Conservation (phyloP, 140 eudicot species). For the Oenanthe javanica region DNA sequence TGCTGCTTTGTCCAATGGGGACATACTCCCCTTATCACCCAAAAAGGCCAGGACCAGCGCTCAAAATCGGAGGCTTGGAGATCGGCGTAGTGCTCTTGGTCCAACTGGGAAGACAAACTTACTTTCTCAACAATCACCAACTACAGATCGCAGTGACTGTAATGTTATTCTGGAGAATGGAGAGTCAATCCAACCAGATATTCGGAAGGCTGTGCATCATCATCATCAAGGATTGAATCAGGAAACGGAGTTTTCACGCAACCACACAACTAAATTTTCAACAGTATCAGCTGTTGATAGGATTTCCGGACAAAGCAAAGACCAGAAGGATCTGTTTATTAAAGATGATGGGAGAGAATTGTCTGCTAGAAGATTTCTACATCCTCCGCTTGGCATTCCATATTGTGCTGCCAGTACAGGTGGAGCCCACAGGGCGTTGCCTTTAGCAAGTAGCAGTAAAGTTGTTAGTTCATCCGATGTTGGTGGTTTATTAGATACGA, state of each 20-base stretch:
- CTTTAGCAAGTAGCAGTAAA: slow-evolving; percentile 35
- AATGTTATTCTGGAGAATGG: slow-evolving; percentile 48
- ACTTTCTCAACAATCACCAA: slow-evolving; percentile 27
- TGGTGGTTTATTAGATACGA: slow-evolving; percentile 59
- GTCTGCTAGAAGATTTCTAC: slow-evolving; percentile 40
- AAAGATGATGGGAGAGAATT: slow-evolving; percentile 37
- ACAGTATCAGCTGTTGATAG: slow-evolving; percentile 23
- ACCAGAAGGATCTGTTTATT: slow-evolving; percentile 25
- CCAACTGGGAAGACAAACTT: slow-evolving; percentile 44
- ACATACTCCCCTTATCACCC: slow-evolving; percentile 61
- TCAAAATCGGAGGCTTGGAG: slow-evolving; percentile 53
- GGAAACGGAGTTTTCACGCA: slow-evolving; percentile 15
- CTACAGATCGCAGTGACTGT: slow-evolving; percentile 30
- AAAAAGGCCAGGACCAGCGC: slow-evolving; percentile 53
- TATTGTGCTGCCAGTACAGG: slow-evolving; percentile 48
- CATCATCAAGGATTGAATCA: slow-evolving; percentile 39
- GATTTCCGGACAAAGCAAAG: slow-evolving; percentile 32
- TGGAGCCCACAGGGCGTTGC: slow-evolving; percentile 52
- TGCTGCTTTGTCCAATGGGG: slow-evolving; percentile 53
- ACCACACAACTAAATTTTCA: slow-evolving; percentile 19
- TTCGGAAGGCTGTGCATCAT: slow-evolving; percentile 35
- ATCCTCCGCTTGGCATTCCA: slow-evolving; percentile 84
- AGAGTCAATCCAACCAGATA: slow-evolving; percentile 39
- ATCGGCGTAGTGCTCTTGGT: slow-evolving; percentile 61
- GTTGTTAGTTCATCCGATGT: slow-evolving; percentile 27